A percentile compares a stretch with the other conserved stretches of the same genome.
These are phyloP conservation scores for Bassia scoparia DNA, from an alignment of 148 eudicot species.

Conservation along the genomic window DNA sequence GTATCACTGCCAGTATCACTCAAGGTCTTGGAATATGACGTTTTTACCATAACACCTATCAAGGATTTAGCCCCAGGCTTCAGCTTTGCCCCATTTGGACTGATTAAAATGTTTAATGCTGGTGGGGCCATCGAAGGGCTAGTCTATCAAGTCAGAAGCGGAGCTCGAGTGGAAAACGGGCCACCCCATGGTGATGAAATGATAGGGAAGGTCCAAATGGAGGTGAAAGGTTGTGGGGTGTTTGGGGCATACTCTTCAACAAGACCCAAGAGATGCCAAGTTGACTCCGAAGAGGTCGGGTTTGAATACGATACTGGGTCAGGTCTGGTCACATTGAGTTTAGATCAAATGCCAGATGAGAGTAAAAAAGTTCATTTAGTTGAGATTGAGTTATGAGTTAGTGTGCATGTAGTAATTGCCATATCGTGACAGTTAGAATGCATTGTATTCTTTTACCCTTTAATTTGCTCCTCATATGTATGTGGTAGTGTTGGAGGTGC, in stretches of 20 bases:
- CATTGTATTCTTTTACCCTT: conserved; percentile 9
- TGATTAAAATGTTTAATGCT: conserved; percentile 78
- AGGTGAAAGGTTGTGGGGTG: conserved; percentile 77
- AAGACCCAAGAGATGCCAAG: conserved; percentile 60
- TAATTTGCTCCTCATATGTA: not conserved
- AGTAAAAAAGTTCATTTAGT: conserved; percentile 49
- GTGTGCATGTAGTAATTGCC: not conserved
- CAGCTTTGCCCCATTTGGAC: conserved; percentile 78
- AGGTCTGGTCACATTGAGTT: conserved; percentile 53
- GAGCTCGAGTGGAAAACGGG: conserved; percentile 33
- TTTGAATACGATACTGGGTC: conserved; percentile 49
- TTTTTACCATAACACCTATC: conserved; percentile 64
- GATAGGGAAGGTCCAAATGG: conserved; percentile 45
- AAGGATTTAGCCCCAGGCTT: conserved; percentile 48
- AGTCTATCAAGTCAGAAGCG: conserved; percentile 45
- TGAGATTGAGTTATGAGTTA: conserved; percentile 54
- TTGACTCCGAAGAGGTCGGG: conserved; percentile 45
- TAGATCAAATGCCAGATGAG: conserved; percentile 64
- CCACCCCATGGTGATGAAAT: conserved; percentile 30
- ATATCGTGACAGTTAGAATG: not conserved
- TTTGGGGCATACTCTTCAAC: conserved; percentile 74
- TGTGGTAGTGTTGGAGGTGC: not conserved
- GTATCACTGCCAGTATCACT: conserved; percentile 61
- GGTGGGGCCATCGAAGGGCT: conserved; percentile 86
- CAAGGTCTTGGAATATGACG: conserved; percentile 71